phyloP scores from a whole-genome alignment of 2,329 filamentous ascomycete genomes.

The Cordyceps cateniannulata region DNA sequence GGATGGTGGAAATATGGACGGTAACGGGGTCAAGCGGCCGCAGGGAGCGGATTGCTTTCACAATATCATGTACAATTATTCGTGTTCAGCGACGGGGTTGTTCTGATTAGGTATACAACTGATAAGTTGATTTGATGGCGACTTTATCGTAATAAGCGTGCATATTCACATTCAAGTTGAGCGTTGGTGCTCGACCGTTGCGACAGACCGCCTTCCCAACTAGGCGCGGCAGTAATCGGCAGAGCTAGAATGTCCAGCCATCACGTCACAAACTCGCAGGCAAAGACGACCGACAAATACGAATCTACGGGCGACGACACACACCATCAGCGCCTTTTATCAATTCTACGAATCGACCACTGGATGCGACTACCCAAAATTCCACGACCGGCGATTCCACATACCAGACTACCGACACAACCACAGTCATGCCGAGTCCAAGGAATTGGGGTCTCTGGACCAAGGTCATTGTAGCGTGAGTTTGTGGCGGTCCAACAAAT shows the following conservation, averaged over 20 bases:
- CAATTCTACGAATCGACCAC: neutral
- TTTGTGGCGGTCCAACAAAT: constrained; percentile 10
- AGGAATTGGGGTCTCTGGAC: constrained; percentile 51
- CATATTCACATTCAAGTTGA: too few relatives aligned
- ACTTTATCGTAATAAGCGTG: too few relatives aligned
- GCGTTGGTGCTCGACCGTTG: neutral
- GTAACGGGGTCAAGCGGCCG: neutral
- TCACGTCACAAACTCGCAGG: neutral
- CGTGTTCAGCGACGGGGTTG: neutral
- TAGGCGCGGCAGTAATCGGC: neutral
- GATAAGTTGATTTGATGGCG: neutral
- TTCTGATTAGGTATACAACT: neutral
- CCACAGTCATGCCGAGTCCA: constrained; percentile 35
- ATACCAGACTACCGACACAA: neutral
- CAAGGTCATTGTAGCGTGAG: constrained; percentile 69
- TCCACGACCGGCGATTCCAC: neutral
- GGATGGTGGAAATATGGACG: neutral
- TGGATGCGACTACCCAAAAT: neutral
- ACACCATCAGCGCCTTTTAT: too few relatives aligned
- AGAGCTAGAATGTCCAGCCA: neutral
- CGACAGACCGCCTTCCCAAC: constrained; percentile 11
- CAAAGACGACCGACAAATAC: neutral
- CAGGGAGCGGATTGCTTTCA: neutral
- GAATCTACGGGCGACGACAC: neutral
- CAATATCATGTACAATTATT: constrained; percentile 7